A percentile compares a stretch with the other conserved stretches of the same genome.
phyloP scores from a whole-genome alignment of 805 yeast species.

The Kazachstania kunashirensis region DNA sequence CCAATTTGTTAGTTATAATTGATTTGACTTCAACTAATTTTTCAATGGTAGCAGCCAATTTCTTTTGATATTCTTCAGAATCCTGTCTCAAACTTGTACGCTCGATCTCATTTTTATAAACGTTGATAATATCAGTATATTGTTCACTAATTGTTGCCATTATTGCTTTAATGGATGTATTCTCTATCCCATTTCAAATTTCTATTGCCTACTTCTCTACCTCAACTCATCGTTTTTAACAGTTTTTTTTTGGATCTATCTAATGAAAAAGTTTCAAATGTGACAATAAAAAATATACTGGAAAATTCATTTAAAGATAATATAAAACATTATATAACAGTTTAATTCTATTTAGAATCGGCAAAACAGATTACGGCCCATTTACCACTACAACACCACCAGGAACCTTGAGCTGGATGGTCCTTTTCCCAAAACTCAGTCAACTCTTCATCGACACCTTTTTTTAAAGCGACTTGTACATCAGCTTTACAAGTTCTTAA shows the following conservation, averaged over 20 bases:
- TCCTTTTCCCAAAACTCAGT: slow-evolving; percentile 46
- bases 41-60: slow-evolving; percentile 31
- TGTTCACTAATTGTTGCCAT: slow-evolving; percentile 15
- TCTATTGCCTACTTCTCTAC: no score
- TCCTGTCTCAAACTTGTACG: slow-evolving; percentile 32
- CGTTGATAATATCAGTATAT: slow-evolving; percentile 13
- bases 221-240: no score
- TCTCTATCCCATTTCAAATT: no score
- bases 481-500: slow-evolving; percentile 95
- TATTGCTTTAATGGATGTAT: background rate
- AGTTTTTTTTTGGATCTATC: no score
- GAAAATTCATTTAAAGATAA: no score
- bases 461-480: slow-evolving; percentile 75
- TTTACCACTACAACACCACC: slow-evolving; percentile 85
- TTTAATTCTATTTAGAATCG: background rate
- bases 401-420: slow-evolving; percentile 56
- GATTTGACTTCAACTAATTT: slow-evolving; percentile 37
- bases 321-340: background rate
- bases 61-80: slow-evolving; percentile 33
- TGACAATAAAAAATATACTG: background rate
- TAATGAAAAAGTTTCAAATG: no score
- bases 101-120: slow-evolving; percentile 13
- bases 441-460: slow-evolving; percentile 64
- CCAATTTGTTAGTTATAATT: slow-evolving; percentile 35
- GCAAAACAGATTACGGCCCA: slow-evolving; percentile 77